Evolutionary conservation across 495 filamentous ascomycete species (phyloP).

Genomic region (Lasiosphaeria miniovina): DNA sequence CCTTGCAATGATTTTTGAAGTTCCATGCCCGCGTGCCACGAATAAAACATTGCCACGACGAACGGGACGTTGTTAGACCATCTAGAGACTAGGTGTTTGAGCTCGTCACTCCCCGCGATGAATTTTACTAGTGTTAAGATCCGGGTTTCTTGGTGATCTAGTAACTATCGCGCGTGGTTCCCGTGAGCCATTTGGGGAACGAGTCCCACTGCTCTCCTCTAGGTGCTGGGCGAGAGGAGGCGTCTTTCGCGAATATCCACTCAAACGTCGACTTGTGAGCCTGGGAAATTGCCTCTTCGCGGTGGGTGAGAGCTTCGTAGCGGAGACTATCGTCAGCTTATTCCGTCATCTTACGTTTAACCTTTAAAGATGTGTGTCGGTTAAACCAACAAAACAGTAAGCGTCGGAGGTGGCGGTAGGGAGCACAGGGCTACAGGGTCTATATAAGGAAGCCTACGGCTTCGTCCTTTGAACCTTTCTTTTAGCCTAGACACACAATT

Average conservation of each 20-base stretch:
- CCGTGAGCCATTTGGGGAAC: background rate
- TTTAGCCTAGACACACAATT: too few species aligned
- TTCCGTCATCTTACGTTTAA: too few species aligned
- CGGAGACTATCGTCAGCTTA: too few species aligned
- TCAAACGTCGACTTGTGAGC: background rate
- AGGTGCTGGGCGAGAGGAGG: background rate
- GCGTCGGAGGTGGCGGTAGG: too few species aligned
- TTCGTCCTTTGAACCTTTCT: too few species aligned
- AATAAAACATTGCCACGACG: conserved; percentile 6
- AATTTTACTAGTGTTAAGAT: conserved; percentile 12
- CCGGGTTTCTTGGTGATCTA: conserved; percentile 13
- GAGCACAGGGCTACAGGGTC: too few species aligned
- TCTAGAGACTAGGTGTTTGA: background rate
- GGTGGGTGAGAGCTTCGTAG: background rate
- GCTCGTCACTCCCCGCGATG: background rate
- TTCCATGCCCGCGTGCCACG: conserved; percentile 5
- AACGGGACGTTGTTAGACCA: conserved; percentile 7
- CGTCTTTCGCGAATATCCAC: background rate
- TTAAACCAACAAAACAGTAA: too few species aligned
- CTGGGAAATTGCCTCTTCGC: background rate
- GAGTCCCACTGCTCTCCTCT: background rate
- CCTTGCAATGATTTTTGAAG: conserved; percentile 4
- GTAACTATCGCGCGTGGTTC: background rate
- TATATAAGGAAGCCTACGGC: too few species aligned
- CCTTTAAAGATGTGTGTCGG: too few species aligned